Conservation (phyloP, 1,284 basidiomycete species). For the Leccinum pachyderme region DNA sequence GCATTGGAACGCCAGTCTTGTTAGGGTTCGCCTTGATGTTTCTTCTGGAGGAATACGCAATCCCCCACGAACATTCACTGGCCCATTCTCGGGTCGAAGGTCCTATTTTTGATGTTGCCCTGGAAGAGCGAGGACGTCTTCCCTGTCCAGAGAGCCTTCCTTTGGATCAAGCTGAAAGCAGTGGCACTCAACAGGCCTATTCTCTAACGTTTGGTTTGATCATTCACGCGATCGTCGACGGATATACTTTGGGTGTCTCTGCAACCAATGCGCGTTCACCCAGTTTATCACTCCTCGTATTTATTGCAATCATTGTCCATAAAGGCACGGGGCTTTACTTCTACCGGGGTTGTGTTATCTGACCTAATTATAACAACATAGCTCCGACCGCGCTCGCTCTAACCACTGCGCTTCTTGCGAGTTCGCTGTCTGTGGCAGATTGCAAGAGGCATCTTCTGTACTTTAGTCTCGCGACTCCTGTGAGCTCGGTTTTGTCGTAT, state of each 20-base stretch:
- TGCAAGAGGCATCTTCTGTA: conserved; percentile 75
- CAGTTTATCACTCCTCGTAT: conserved; percentile 74
- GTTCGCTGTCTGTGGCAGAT: conserved; percentile 61
- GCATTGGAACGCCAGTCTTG: conserved; percentile 74
- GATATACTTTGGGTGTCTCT: conserved; percentile 84
- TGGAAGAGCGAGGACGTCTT: conserved; percentile 28
- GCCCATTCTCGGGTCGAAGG: conserved; percentile 16
- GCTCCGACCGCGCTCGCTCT: conserved; percentile 85
- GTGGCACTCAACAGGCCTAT: conserved; percentile 42
- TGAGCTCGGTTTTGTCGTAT: conserved; percentile 73
- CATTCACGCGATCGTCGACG: conserved; percentile 87
- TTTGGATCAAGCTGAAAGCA: conserved; percentile 4
- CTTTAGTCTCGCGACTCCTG: conserved; percentile 79
- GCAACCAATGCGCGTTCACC: conserved; percentile 44
- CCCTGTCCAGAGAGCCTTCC: conserved; percentile 14
- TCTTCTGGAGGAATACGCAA: conserved; percentile 62
- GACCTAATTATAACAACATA: conserved; percentile 31
- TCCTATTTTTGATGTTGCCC: conserved; percentile 28
- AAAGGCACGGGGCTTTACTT: conserved; percentile 56
- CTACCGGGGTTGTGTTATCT: background rate
- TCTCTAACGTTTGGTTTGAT: conserved; percentile 82
- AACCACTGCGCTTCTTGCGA: conserved; percentile 76
- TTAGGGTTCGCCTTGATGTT: conserved; percentile 86
- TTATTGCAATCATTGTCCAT: conserved; percentile 85
- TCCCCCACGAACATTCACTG: conserved; percentile 43